phyloP scores from a whole-genome alignment of 78 protist genomes.

The Isochrysis galbana region DNA sequence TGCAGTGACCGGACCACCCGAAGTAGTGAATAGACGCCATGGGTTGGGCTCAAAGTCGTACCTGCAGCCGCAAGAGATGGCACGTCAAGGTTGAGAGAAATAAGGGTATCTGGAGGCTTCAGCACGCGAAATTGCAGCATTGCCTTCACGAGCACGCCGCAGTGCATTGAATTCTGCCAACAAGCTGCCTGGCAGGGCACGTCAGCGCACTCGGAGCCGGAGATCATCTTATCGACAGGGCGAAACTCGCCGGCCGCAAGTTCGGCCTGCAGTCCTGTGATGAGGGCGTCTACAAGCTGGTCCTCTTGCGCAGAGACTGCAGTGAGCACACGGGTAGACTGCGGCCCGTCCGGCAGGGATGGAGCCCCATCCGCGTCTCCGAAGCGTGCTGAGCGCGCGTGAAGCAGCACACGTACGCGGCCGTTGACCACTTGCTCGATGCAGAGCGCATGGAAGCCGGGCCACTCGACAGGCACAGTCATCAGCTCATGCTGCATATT shows the following conservation, averaged over 20 bases:
- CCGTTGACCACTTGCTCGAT: neutral
- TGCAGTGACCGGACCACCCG: neutral
- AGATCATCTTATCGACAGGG: too few relatives aligned
- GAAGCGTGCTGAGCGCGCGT: neutral
- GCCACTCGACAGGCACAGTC: neutral
- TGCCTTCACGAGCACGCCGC: too few relatives aligned
- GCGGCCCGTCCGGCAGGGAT: too few relatives aligned
- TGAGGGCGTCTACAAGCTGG: neutral
- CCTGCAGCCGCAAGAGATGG: neutral
- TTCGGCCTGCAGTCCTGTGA: neutral
- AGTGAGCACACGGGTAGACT: too few relatives aligned
- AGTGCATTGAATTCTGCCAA: too few relatives aligned
- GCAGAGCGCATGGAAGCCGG: slow-evolving; percentile 28
- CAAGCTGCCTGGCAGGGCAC: too few relatives aligned
- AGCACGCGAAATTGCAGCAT: too few relatives aligned
- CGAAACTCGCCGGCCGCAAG: neutral
- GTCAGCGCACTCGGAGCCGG: too few relatives aligned
- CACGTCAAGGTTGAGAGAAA: too few relatives aligned
- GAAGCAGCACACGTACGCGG: neutral
- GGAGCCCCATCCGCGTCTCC: neutral
- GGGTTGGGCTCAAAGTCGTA: neutral
- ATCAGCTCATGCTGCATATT: neutral
- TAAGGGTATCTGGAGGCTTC: too few relatives aligned
- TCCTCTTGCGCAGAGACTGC: neutral
- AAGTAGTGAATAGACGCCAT: neutral